Base-by-base conservation (phyloP, 768 basidiomycete genomes). In the Phylloporus rhodoxanthus region DNA sequence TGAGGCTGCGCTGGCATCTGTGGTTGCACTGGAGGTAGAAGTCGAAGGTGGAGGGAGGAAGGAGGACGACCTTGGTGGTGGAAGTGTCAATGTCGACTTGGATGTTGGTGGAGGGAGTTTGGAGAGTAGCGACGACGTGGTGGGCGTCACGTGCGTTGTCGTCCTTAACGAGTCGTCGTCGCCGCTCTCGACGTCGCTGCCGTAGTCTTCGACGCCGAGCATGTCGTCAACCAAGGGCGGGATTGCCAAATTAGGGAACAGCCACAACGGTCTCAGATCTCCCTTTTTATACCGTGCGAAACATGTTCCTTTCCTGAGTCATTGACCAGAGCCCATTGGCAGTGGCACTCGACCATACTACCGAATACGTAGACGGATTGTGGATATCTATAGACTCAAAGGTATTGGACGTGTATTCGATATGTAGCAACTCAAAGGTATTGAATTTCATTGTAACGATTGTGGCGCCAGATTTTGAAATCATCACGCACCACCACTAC, bases 131-230 rank as follows among this genome's bases (percentile, higher is more conserved):
- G 50, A 52, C n/a, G 57, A 52, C 14, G 51, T 15, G 23, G 40
- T 3, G 15, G 17, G 19, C 13, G 6, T 40, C 13, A 5, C 21
- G 2, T 40, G 39, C 4, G 47, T 20, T 40, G 34, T 33, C 30
- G 54, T 14, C 40, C 21, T 29, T 9, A 55, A 20, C 7, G 48
- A 60, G 29, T 48, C 51, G 49, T 78, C 78, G 50, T 71, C 69
- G 50, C 80, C 82, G 59, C 72, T 77, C 56, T 85, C 81, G 58
- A 67, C 76, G 69, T 75, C 85, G 68, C 87, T 90, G 54, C 85
- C 85, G 58, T 90, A 89, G 72, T 75, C 79, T 59, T 85, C 86
- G 51, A 90, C 74, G 28, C 84, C 85, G 54, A 89, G 78, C 85
- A 88, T 89, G 57, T 53, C 60, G 48, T 54, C 14, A 19, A 11